Evolutionary conservation across 2,329 filamentous ascomycete species (phyloP).

Genomic region (Chaetomiaceae sp.): DNA sequence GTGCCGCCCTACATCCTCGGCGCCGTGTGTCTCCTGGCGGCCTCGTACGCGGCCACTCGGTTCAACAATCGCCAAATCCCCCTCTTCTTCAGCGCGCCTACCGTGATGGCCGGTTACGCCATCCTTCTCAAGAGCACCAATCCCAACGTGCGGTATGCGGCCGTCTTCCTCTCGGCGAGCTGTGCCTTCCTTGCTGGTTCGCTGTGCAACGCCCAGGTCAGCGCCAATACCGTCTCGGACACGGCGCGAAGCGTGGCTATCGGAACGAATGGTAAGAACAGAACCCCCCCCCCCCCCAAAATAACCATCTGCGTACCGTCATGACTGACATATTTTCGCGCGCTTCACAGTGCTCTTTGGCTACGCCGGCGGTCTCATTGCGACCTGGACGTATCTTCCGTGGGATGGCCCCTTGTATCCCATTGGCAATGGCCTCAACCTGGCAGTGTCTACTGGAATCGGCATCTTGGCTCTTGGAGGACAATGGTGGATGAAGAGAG

Average conservation of each 20-base stretch:
- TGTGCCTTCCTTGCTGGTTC: background rate
- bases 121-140: background rate
- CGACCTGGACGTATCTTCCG: background rate
- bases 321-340: no score
- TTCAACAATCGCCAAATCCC: background rate
- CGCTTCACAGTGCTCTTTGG: background rate
- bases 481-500: background rate
- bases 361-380: background rate
- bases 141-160: background rate
- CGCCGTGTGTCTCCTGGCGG: background rate
- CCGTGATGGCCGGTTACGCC: background rate
- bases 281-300: no score
- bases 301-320: no score
- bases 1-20: background rate
- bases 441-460: background rate
- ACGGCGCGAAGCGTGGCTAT: background rate
- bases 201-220: background rate
- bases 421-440: background rate
- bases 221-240: background rate
- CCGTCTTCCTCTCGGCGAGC: background rate
- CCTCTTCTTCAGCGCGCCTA: background rate
- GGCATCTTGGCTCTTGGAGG: background rate
- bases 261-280: background rate
- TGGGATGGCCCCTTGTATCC: background rate
- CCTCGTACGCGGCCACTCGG: background rate